These are phyloP conservation scores for Colletotrichum paranaense DNA, from an alignment of 2,329 filamentous ascomycete genomes.

Conservation along the genomic window DNA sequence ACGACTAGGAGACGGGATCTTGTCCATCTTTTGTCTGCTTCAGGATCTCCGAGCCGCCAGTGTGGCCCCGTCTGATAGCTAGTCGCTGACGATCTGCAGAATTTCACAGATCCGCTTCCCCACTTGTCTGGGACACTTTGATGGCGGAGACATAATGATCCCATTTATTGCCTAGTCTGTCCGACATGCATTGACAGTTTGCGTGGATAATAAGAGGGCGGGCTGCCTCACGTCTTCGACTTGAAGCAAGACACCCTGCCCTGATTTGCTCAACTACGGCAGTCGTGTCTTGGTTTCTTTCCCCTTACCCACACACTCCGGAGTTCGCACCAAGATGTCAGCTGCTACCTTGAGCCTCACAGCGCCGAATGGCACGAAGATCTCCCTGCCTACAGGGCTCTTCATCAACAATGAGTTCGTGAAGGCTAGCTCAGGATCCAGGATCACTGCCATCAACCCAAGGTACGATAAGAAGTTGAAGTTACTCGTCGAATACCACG, in stretches of 20 bases:
- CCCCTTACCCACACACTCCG: neutral
- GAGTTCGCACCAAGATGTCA: conserved; percentile 10
- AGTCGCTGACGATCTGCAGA: neutral
- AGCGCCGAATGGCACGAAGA: conserved; percentile 77
- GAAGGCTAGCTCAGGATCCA: conserved; percentile 65
- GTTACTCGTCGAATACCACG: neutral
- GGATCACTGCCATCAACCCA: conserved; percentile 72
- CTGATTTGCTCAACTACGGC: neutral
- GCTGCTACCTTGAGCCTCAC: conserved; percentile 64
- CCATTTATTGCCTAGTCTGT: neutral
- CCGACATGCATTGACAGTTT: neutral
- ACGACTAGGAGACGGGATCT: neutral
- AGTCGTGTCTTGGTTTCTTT: neutral
- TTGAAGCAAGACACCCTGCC: neutral
- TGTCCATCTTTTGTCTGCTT: conserved; percentile 10
- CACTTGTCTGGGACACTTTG: neutral
- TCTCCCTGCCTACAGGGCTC: conserved; percentile 74
- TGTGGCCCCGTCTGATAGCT: neutral
- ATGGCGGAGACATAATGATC: neutral
- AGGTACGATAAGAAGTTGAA: conserved; percentile 52
- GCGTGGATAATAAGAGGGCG: neutral
- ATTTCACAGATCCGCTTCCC: neutral
- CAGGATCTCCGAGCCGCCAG: neutral
- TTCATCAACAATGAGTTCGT: conserved; percentile 86
- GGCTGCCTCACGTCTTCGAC: neutral